Evolutionary conservation across 495 filamentous ascomycete genomes (phyloP).

Genomic region (Cercophora samala): DNA sequence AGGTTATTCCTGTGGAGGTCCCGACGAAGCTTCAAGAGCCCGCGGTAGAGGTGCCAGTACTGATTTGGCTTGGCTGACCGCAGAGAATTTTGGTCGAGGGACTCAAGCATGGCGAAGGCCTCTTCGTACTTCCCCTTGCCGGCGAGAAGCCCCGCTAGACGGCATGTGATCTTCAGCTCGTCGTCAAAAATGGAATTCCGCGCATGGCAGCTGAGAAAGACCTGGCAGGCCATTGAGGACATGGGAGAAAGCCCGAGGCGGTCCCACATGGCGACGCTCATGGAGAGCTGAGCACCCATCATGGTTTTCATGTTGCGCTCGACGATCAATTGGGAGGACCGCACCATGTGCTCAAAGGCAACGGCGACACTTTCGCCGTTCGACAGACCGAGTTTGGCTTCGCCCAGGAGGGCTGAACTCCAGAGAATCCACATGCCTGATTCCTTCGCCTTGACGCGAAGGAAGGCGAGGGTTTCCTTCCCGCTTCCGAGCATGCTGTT

Average conservation of each 20-base stretch:
- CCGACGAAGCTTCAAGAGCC: conserved; percentile 65
- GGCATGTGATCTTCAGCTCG: conserved; percentile 57
- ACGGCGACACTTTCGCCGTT: conserved; percentile 77
- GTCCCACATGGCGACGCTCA: conserved; percentile 70
- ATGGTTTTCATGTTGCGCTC: conserved; percentile 69
- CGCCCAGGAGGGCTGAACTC: conserved; percentile 79
- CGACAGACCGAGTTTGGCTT: conserved; percentile 72
- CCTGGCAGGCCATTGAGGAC: conserved; percentile 64
- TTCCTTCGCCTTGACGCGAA: conserved; percentile 87
- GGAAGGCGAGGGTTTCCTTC: conserved; percentile 74
- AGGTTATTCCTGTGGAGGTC: conserved; percentile 70
- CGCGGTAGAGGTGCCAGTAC: conserved; percentile 71
- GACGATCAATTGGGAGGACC: conserved; percentile 77
- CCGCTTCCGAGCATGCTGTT: conserved; percentile 73
- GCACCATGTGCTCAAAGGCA: conserved; percentile 72
- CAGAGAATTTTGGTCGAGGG: conserved; percentile 62
- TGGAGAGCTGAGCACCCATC: conserved; percentile 67
- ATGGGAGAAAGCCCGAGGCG: conserved; percentile 69
- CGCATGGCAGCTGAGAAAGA: conserved; percentile 73
- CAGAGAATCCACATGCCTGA: conserved; percentile 82
- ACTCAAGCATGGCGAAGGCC: conserved; percentile 63
- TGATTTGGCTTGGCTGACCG: conserved; percentile 75
- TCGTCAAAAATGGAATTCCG: conserved; percentile 69
- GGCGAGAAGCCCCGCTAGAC: conserved; percentile 45
- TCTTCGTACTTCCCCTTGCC: conserved; percentile 66